Conservation (phyloP, 163 green algal species). For the Trebouxiophyceae sp. region DNA sequence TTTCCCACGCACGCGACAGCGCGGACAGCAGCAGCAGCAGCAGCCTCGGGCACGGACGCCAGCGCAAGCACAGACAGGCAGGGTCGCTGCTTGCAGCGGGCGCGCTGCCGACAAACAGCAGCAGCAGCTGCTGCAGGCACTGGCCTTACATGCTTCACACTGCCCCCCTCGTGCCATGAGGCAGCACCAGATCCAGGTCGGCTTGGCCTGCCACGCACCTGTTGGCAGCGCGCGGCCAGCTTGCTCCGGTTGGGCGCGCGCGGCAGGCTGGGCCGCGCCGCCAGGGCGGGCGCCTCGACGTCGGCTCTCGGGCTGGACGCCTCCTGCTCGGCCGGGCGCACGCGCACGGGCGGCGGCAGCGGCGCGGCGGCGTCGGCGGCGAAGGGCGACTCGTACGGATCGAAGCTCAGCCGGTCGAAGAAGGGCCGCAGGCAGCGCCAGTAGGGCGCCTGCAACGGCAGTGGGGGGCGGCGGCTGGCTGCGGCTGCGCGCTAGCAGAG, state of each 20-base stretch:
- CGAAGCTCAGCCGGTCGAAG: not conserved
- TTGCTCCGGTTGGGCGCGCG: not conserved
- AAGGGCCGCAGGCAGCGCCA: constrained; percentile 36
- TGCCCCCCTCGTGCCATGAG: no score
- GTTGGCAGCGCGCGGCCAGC: not conserved
- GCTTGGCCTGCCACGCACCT: not conserved
- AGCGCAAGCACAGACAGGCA: no score
- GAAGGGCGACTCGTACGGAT: not conserved
- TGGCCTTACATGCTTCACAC: no score
- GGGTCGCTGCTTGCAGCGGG: no score
- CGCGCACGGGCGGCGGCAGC: not conserved
- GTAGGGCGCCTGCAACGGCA: constrained; percentile 32
- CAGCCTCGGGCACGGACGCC: no score
- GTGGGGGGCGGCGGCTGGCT: no score
- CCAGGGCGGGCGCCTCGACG: not conserved
- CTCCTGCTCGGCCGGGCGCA: not conserved
- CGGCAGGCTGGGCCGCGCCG: not conserved
- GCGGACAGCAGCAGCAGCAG: no score
- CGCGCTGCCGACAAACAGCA: no score
- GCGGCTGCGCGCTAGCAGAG: no score
- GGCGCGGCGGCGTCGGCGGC: not conserved
- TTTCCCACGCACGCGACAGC: no score
- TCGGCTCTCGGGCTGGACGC: not conserved
- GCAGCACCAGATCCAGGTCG: no score
- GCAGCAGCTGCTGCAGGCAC: no score